These are phyloP conservation scores for Inonotus obliquus DNA, from an alignment of 1,284 basidiomycete genomes.

Conservation along the genomic window DNA sequence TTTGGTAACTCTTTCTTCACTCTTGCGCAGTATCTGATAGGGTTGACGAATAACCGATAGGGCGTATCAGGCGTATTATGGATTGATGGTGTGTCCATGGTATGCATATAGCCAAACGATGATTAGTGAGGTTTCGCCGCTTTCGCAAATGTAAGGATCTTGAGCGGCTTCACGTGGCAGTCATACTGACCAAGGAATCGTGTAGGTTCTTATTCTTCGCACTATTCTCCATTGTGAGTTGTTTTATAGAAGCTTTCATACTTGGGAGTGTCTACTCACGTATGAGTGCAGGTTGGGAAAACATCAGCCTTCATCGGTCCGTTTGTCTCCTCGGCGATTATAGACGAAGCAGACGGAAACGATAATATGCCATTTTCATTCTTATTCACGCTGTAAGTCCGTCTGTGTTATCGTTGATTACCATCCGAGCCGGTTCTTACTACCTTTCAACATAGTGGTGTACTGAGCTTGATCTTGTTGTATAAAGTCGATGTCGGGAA, in stretches of 20 bases:
- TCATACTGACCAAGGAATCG: slow-evolving; percentile 8
- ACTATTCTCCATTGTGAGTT: slow-evolving; percentile 62
- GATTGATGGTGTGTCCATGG: slow-evolving; percentile 79
- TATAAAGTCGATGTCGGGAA: slow-evolving; percentile 69
- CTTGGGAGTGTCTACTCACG: neutral
- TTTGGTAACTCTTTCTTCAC: slow-evolving; percentile 42
- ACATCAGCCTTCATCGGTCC: slow-evolving; percentile 82
- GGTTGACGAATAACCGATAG: slow-evolving; percentile 28
- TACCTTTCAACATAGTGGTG: slow-evolving; percentile 38
- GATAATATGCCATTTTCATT: slow-evolving; percentile 82
- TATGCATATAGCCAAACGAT: slow-evolving; percentile 82
- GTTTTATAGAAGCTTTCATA: neutral
- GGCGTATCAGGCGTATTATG: slow-evolving; percentile 70
- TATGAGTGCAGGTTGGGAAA: slow-evolving; percentile 56
- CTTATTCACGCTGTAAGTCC: slow-evolving; percentile 62
- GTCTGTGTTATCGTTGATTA: neutral
- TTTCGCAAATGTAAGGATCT: slow-evolving; percentile 56
- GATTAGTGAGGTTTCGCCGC: slow-evolving; percentile 79
- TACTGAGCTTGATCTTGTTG: slow-evolving; percentile 59
- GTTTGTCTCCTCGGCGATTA: slow-evolving; percentile 71
- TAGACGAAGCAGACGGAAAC: slow-evolving; percentile 65
- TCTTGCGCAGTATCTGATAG: neutral
- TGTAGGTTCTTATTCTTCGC: slow-evolving; percentile 73
- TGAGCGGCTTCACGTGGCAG: neutral
- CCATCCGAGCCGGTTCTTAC: neutral